Percentiles rank a stretch among this genome's conserved stretches.
Evolutionary conservation across 768 basidiomycete species (phyloP).

Genomic region (Pseudohyphozyma bogoriensis): DNA sequence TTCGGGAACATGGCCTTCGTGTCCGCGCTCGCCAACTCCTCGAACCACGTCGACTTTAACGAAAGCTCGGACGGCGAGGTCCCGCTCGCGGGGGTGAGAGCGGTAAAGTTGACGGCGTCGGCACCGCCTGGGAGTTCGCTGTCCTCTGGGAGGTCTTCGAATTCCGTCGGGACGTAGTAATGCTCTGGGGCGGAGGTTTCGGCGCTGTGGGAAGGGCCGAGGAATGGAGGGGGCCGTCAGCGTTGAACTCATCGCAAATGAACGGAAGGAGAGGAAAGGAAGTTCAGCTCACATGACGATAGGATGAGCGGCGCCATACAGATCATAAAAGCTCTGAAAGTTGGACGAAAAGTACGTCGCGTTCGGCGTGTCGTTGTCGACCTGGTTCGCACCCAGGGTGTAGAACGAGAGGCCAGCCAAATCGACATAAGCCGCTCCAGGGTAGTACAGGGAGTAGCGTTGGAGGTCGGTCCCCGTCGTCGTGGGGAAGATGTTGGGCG

Average conservation of each 20-base stretch:
- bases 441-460: not conserved
- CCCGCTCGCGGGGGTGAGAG: not conserved
- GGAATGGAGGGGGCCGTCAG: conserved; percentile 12
- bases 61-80: conserved; percentile 12
- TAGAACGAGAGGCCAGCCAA: conserved; percentile 22
- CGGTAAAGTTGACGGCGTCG: conserved; percentile 5
- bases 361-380: not conserved
- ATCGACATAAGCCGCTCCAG: conserved; percentile 14
- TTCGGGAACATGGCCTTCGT: conserved; percentile 17
- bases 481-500: conserved; percentile 15
- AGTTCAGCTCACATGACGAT: not conserved
- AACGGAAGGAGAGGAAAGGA: not conserved
- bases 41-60: conserved; percentile 24
- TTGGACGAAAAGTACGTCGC: not conserved
- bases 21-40: conserved; percentile 6
- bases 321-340: not conserved
- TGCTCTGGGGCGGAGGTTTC: conserved; percentile 24
- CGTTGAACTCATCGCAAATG: conserved; percentile 4
- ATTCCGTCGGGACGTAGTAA: conserved; percentile 11
- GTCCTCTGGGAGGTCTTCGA: conserved; percentile 1
- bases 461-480: not conserved
- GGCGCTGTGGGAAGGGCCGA: conserved; percentile 10
- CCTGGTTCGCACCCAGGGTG: conserved; percentile 14
- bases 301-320: not conserved
- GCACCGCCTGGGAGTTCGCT: conserved; percentile 16